Base-by-base conservation (phyloP, 2,329 filamentous ascomycete species). In the Zymoseptoria brevis region DNA sequence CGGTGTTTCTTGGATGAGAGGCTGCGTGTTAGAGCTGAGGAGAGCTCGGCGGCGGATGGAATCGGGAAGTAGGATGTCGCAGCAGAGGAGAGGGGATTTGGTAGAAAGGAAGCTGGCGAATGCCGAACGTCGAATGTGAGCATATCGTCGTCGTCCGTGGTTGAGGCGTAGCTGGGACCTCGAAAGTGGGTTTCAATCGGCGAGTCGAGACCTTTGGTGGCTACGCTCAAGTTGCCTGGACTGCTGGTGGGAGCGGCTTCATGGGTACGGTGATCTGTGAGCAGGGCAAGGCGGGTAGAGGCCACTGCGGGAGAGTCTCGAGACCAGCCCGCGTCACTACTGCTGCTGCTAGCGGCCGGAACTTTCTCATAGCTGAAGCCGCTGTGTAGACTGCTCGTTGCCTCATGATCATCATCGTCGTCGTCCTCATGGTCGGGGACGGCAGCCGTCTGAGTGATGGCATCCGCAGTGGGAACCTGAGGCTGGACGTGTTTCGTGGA, bases 71-170 rank as follows among this genome's bases (percentile, higher is more conserved):
- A 73, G 52, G 66, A 67, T 5, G 62, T 64, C 2, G 64, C 64
- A 49, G 62, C 54, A 50, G 64, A 62, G 19, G 66, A 66, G 26
- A 64, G 58, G 9, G 64, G 69, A 24, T 64, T 62, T 52, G 58
- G 57, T 62, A 59, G 55, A 19, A 9, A 19, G 7, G 16, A n/a
- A 29, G 51, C 22, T 0, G 51, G 8, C 4, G 72, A 64, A 41
- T 72, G 73, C 7, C 70, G 74, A 55, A 19, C 29, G 54, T 72
- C 72, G 66, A 92, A 86, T 45, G 87, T 85, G 29, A 90, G 76
- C 16, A 83, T 75, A 55, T 95, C 90, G 62, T 96, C 90, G 60
- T 96, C 90, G 71, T 95, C 89, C 0, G 89, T 95, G 3, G 88
- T 91, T 24, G 87, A 89, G 45, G 86, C 82, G 69, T 88, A 81